Conservation (phyloP, 805 yeast genomes). For the Hanseniaspora singularis region DNA sequence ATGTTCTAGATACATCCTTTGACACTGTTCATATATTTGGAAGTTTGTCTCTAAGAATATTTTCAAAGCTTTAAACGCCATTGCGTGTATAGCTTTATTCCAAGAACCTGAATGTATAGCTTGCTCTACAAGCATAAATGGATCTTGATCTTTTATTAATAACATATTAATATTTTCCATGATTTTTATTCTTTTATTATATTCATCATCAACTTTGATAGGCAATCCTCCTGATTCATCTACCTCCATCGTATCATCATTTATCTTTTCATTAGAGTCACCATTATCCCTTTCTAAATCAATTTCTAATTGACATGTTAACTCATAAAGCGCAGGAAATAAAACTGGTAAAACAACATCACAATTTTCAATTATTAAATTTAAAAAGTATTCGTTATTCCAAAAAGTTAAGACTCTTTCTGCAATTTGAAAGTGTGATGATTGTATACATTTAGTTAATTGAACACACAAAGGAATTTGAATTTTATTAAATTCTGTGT, state of each 20-base stretch:
- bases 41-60: constrained; percentile 90
- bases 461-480: constrained; percentile 91
- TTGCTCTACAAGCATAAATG: constrained; percentile 30
- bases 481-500: constrained; percentile 78
- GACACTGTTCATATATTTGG: constrained; percentile 80
- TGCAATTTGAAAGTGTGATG: constrained; percentile 93
- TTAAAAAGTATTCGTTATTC: constrained; percentile 87
- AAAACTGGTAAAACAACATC: constrained; percentile 86
- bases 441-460: constrained; percentile 81
- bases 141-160: constrained; percentile 21
- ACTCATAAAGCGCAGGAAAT: constrained; percentile 78
- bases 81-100: constrained; percentile 85
- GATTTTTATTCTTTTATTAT: constrained; percentile 10
- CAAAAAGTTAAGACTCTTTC: constrained; percentile 90
- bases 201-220: background rate
- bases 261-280: constrained; percentile 20
- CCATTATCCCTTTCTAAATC: constrained; percentile 25
- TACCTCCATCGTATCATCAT: constrained; percentile 17
- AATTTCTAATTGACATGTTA: constrained; percentile 39
- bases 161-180: constrained; percentile 15
- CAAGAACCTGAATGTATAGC: constrained; percentile 52
- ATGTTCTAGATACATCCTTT: constrained; percentile 71
- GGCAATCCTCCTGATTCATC: constrained; percentile 19
- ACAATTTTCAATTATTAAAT: constrained; percentile 81
- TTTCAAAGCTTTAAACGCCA: constrained; percentile 83